Percentiles rank a stretch among this genome's conserved stretches.
phyloP scores from a whole-genome alignment of 306 rosid genomes.

The Pyrus betulifolia region DNA sequence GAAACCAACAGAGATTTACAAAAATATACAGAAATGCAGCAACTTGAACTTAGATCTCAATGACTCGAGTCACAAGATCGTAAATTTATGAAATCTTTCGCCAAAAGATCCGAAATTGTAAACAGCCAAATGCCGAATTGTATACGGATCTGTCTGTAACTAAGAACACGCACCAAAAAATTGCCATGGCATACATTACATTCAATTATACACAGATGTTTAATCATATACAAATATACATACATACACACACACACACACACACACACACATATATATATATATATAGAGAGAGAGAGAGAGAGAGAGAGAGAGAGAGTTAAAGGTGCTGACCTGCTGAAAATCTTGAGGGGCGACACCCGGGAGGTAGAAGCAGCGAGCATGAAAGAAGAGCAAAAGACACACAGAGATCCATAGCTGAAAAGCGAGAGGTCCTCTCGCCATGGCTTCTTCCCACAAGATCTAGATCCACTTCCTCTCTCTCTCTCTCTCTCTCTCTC shows the following conservation, averaged over 20 bases:
- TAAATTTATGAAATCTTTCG: not conserved
- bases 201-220: not conserved
- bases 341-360: constrained; percentile 85
- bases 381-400: constrained; percentile 33
- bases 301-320: not conserved
- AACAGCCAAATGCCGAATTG: not conserved
- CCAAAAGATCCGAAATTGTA: not conserved
- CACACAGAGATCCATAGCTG: constrained; percentile 49
- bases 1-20: not conserved
- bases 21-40: constrained; percentile 4
- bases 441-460: constrained; percentile 38
- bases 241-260: not conserved
- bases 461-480: constrained; percentile 22
- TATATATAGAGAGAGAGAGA: not conserved
- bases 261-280: not conserved
- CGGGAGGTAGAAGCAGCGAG: constrained; percentile 62
- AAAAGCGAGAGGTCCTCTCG: constrained; percentile 49
- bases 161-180: not conserved
- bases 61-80: not conserved
- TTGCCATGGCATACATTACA: not conserved
- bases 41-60: constrained; percentile 26
- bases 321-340: constrained; percentile 32
- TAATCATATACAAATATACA: not conserved
- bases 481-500: constrained; percentile 8
- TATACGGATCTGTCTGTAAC: constrained; percentile 1